A percentile compares a stretch with the other conserved stretches of the same genome.
These are phyloP conservation scores for Umbilicaria muhlenbergii DNA, from an alignment of 495 filamentous ascomycete species.

Conservation along the genomic window DNA sequence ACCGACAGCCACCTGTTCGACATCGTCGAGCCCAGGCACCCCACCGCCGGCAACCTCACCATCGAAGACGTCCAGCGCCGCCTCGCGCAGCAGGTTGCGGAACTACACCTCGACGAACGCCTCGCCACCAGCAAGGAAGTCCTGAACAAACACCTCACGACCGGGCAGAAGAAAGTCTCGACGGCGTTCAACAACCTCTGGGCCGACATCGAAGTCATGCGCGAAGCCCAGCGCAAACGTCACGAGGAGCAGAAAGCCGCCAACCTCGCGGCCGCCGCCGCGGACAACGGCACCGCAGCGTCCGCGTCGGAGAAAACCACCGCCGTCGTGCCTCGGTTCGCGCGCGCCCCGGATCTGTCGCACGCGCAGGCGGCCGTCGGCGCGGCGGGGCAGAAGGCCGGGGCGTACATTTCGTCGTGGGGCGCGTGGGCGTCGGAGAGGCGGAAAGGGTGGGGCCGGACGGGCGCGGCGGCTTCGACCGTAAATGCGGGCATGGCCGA, in stretches of 20 bases:
- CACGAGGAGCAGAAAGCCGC: slow-evolving; percentile 35
- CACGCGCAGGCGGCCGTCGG: slow-evolving; percentile 53
- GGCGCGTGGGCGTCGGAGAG: slow-evolving; percentile 90
- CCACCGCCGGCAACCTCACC: slow-evolving; percentile 82
- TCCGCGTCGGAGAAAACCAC: slow-evolving; percentile 3
- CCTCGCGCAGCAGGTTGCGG: slow-evolving; percentile 73
- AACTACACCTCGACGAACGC: slow-evolving; percentile 76
- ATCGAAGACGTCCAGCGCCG: slow-evolving; percentile 91
- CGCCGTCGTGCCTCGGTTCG: slow-evolving; percentile 16
- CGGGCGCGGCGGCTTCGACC: slow-evolving; percentile 3
- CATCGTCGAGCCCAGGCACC: slow-evolving; percentile 82
- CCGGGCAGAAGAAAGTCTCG: slow-evolving; percentile 70
- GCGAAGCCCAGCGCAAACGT: slow-evolving; percentile 63
- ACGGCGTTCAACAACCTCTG: slow-evolving; percentile 74
- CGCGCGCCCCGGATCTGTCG: slow-evolving; percentile 36
- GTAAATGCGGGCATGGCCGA: background rate
- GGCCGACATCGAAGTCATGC: slow-evolving; percentile 72
- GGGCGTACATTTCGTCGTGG: slow-evolving; percentile 88
- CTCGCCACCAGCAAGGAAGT: slow-evolving; percentile 64
- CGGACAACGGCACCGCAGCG: background rate
- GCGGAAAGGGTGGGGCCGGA: slow-evolving; percentile 44
- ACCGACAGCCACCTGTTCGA: slow-evolving; percentile 86
- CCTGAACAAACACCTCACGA: slow-evolving; percentile 63
- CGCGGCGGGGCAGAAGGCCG: slow-evolving; percentile 56
- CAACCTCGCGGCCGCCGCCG: slow-evolving; percentile 19